These are phyloP conservation scores for Boletus reticuloceps DNA, from an alignment of 768 basidiomycete species.

Conservation along the genomic window DNA sequence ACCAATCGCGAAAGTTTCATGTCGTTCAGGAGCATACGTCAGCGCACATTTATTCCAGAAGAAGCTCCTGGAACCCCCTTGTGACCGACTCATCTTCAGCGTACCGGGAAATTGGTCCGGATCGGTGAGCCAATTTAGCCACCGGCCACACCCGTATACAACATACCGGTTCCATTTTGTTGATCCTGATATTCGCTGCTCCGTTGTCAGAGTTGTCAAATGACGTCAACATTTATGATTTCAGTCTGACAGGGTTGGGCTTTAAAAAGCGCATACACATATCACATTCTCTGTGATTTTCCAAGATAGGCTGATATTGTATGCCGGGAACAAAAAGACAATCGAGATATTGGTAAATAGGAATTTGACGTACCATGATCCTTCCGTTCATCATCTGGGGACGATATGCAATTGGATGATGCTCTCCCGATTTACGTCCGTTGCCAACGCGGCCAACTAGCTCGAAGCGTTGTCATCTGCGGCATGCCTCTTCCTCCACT, in stretches of 20 bases:
- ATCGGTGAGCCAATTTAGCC: slow-evolving; percentile 19
- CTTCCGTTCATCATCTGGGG: not conserved
- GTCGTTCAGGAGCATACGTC: slow-evolving; percentile 3
- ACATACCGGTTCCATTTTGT: too few species aligned
- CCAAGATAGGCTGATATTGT: slow-evolving; percentile 7
- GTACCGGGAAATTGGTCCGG: not conserved
- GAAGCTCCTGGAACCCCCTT: slow-evolving; percentile 3
- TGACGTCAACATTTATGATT: not conserved
- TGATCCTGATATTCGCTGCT: slow-evolving; percentile 4
- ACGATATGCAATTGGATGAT: not conserved
- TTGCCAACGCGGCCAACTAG: slow-evolving; percentile 2
- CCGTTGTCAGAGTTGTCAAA: not conserved
- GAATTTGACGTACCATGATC: slow-evolving; percentile 6
- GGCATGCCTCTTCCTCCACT: slow-evolving; percentile 60
- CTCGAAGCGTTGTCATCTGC: slow-evolving; percentile 5
- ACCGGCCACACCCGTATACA: slow-evolving; percentile 7
- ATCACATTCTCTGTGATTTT: slow-evolving; percentile 1
- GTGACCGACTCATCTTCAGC: slow-evolving; percentile 13
- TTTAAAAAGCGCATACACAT: not conserved
- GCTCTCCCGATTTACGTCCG: not conserved
- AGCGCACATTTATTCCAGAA: slow-evolving; percentile 14
- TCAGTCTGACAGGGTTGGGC: not conserved
- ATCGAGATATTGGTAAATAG: not conserved
- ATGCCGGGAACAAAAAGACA: not conserved
- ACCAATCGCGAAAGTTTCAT: slow-evolving; percentile 27